Evolutionary conservation across 2,329 filamentous ascomycete species (phyloP).

Genomic region (Alternaria ethzedia): DNA sequence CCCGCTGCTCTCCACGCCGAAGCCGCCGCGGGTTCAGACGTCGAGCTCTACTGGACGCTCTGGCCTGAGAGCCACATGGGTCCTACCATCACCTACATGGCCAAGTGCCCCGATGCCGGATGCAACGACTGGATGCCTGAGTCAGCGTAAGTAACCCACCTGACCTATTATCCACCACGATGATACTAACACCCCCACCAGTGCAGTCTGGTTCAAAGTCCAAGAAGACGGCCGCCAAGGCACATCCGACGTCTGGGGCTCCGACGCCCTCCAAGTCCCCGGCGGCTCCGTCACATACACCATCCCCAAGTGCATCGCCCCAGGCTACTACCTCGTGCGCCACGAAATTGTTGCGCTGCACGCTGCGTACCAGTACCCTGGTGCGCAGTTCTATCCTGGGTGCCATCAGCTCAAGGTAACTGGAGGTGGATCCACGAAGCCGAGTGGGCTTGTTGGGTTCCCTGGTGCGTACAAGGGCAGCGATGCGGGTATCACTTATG

Average conservation of each 20-base stretch:
- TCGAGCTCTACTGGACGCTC: slow-evolving; percentile 63
- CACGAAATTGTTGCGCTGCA: slow-evolving; percentile 66
- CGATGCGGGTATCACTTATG: slow-evolving; percentile 61
- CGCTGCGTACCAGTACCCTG: slow-evolving; percentile 56
- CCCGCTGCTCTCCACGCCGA: slow-evolving; percentile 63
- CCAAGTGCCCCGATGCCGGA: slow-evolving; percentile 60
- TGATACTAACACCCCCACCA: slow-evolving; percentile 21
- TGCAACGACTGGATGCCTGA: slow-evolving; percentile 60
- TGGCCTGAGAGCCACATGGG: slow-evolving; percentile 60
- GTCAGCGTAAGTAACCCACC: slow-evolving; percentile 33
- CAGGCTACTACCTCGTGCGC: slow-evolving; percentile 64
- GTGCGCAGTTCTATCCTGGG: slow-evolving; percentile 64
- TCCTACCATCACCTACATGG: slow-evolving; percentile 66
- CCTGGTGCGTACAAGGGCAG: slow-evolving; percentile 60
- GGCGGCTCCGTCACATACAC: slow-evolving; percentile 58
- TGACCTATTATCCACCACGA: not conserved
- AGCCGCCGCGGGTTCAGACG: slow-evolving; percentile 60
- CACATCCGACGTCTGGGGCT: slow-evolving; percentile 58
- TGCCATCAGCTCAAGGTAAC: slow-evolving; percentile 65
- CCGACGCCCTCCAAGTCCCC: slow-evolving; percentile 54
- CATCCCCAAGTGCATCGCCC: slow-evolving; percentile 60
- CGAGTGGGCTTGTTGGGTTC: slow-evolving; percentile 55
- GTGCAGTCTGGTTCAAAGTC: slow-evolving; percentile 64
- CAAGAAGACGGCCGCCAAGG: slow-evolving; percentile 59
- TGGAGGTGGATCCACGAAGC: slow-evolving; percentile 55